Evolutionary conservation across 78 protist genomes (phyloP), one percentile per base, ranked within the genome.

Genomic region (Dictyostelium firmibasis): DNA sequence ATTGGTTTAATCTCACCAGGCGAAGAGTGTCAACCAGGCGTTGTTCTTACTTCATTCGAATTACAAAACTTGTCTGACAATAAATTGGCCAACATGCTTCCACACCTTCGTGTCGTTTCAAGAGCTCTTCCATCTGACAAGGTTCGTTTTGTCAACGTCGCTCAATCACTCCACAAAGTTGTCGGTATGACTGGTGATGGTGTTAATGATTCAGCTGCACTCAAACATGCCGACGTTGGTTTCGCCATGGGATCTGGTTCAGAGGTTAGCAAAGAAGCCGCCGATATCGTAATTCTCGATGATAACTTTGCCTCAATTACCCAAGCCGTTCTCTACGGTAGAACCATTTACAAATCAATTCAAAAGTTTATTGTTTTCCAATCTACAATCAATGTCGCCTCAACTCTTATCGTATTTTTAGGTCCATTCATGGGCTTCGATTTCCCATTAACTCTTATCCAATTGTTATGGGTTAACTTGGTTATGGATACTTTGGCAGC

Each of bases 121-220:
- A 76, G 99, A 23, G 98, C 98, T 14, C 91, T 97, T 0, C 99
- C 99, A 74, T 67, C 70, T 4, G 99, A 98, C 91, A 98, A 98
- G 84, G 67, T 75, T 3, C 64, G 89, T n/a, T 95, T 98, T 77
- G 99, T 98, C 11, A 33, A 64, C 23, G 83, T 75, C 5, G 91
- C 97, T 31, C 96, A 91, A 85, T 86, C 89, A 14, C 87, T 97
- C 18, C 96, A 93, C 38, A 92, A 97, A 69, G 99, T 98, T 16
- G 99, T 98, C 4, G 99, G 97, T 67, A 98, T 98, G 88, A 97
- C 99, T 36, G 99, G 99, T 44, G 99, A 98, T 72, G 99, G 99
- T 57, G 92, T 95, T 25, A 95, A 95, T 44, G 97, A 95, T 60
- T 41, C 77, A 75, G 97, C 98, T n/a, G 99, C 99, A 5, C 91